A percentile compares a stretch with the other conserved stretches of the same genome.
Conservation (phyloP, 805 yeast genomes). For the Candida glaebosa region DNA sequence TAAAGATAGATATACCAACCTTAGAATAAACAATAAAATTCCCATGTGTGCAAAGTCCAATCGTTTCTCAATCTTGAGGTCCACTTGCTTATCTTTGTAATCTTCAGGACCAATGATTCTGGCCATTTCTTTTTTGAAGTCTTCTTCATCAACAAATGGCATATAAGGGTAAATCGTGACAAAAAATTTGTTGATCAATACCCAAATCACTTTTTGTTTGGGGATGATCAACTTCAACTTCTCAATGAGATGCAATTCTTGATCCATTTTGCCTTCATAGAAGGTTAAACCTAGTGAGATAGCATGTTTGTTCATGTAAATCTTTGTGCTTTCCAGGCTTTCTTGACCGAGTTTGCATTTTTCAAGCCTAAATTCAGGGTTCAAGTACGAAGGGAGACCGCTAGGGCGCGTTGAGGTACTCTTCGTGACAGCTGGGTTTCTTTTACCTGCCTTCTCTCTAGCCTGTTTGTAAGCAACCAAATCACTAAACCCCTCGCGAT, state of each 20-base stretch:
- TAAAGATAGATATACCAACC: conserved; percentile 34
- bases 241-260: conserved; percentile 37
- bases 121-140: conserved; percentile 41
- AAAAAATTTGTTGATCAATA: conserved; percentile 57
- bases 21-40: conserved; percentile 28
- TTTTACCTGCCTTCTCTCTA: neutral
- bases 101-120: conserved; percentile 42
- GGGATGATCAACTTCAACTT: conserved; percentile 48
- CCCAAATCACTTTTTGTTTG: conserved; percentile 50
- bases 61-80: conserved; percentile 26
- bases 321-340: conserved; percentile 6
- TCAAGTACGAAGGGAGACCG: neutral
- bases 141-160: conserved; percentile 63
- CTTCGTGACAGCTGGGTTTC: conserved; percentile 4
- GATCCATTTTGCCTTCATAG: conserved; percentile 28
- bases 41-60: conserved; percentile 36
- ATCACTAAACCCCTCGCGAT: conserved; percentile 22
- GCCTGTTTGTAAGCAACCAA: conserved; percentile 14
- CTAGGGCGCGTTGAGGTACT: neutral
- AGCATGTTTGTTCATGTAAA: conserved; percentile 25
- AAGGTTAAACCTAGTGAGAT: conserved; percentile 32
- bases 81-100: conserved; percentile 18
- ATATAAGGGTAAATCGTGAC: conserved; percentile 57
- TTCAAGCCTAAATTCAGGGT: neutral
- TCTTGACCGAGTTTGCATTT: neutral